Evolutionary conservation across 805 yeast species (phyloP).

Genomic region (Cyberlindnera bimundalis): DNA sequence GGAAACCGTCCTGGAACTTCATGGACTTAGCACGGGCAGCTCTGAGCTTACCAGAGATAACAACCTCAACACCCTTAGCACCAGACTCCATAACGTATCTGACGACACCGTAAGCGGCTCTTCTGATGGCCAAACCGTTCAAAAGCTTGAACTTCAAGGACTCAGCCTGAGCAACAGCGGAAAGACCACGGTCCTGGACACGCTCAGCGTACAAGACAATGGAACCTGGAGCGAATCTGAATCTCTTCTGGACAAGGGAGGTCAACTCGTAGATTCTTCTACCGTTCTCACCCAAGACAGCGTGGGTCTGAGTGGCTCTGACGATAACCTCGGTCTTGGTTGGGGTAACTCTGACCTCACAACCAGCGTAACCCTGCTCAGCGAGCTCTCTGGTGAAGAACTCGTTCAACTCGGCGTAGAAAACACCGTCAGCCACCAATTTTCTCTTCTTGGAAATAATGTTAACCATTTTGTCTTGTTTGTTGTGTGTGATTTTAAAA

Average conservation of each 20-base stretch:
- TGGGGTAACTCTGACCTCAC: constrained; percentile 98
- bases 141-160: constrained; percentile 96
- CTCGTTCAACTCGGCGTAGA: constrained; percentile 99
- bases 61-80: constrained; percentile 99
- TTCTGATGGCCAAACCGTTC: constrained; percentile 98
- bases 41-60: constrained; percentile 98
- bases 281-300: constrained; percentile 99
- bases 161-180: constrained; percentile 99
- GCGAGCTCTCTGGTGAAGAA: constrained; percentile 99
- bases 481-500: constrained; percentile 5
- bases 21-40: constrained; percentile 99
- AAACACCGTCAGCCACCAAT: constrained; percentile 99
- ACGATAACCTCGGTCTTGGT: constrained; percentile 96
- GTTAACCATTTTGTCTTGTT: constrained; percentile 26
- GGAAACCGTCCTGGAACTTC: constrained; percentile 99
- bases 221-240: constrained; percentile 91
- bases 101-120: constrained; percentile 99
- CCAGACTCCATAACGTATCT: constrained; percentile 99
- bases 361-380: constrained; percentile 99
- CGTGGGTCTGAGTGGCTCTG: constrained; percentile 98
- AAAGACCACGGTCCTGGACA: constrained; percentile 98
- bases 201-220: constrained; percentile 97
- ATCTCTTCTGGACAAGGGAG: constrained; percentile 97
- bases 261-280: constrained; percentile 99
- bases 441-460: constrained; percentile 95